Evolutionary conservation across 495 filamentous ascomycete genomes (phyloP), one percentile per base, ranked within the genome.

Genomic region (Penicillium silybi): DNA sequence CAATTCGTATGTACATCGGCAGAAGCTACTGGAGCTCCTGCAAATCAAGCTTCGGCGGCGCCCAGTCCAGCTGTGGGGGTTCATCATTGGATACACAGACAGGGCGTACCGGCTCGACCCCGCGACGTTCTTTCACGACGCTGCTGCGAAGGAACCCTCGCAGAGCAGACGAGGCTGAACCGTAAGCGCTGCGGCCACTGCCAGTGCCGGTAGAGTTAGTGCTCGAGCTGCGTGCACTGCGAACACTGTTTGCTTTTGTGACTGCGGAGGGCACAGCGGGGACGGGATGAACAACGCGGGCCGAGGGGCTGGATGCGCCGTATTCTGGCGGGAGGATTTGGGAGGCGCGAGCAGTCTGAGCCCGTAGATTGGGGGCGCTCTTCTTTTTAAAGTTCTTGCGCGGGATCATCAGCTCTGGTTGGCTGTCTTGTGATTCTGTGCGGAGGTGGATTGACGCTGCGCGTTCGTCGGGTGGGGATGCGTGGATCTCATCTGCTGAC

Each of bases 191-290:
- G n/a, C 72, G 68, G 2, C 64, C 54, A 49, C 73, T 76, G 13
- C 66, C 67, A 2, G 68, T 66, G 15, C 72, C 67, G 3, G 71
- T 73, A 1, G 71, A 75, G 4, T 67, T 58, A 9, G 61, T 74
- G 55, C 68, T 75, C 7, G 72, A 75, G 45, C 72, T 74, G 56
- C 64, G 66, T 23, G 62, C 64, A 46, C 72, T 75, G 50, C 71
- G 73, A 20, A 74, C 64, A 39, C 73, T 75, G 44, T 51, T 65
- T 9, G 72, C 53, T 48, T 71, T 73, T 17, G 54, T 58, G 38
- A 66, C 53, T 26, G 55, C 47, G 0, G 61, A 45, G 2, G 66
- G 69, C 16, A 75, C 49, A 4, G 68, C 57, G 11, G 72, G 70
- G 15, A 75, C 69, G 3, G 73, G 72, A 25, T 66, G 46, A 19